Percentiles rank a stretch among this genome's conserved stretches.
Evolutionary conservation across 2,329 filamentous ascomycete species (phyloP).

Genomic region (Emmonsiellopsis sp.): DNA sequence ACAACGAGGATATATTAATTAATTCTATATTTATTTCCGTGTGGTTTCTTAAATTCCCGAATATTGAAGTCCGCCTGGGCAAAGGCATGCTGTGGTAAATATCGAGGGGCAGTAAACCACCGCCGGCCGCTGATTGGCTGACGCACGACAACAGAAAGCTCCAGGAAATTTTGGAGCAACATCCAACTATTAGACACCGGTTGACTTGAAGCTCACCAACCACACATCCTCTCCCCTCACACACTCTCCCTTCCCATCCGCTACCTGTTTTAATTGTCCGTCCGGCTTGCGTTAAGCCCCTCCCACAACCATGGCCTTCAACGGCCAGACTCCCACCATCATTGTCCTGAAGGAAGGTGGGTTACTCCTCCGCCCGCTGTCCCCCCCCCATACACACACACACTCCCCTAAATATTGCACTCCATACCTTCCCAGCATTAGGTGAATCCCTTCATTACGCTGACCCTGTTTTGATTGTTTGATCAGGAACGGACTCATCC

Average conservation of each 20-base stretch:
- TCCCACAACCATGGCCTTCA: constrained; percentile 70
- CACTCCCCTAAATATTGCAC: not conserved
- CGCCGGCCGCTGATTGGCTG: constrained; percentile 24
- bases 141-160: constrained; percentile 28
- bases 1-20: no score
- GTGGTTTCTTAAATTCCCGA: no score
- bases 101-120: constrained; percentile 11
- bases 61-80: no score
- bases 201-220: not conserved
- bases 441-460: not conserved
- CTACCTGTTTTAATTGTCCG: not conserved
- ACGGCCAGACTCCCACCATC: constrained; percentile 94
- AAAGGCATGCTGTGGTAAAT: not conserved
- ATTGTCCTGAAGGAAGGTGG: constrained; percentile 95
- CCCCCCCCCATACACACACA: constrained; percentile 8
- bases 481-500: constrained; percentile 83
- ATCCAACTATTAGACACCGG: constrained; percentile 20
- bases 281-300: constrained; percentile 1
- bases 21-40: no score
- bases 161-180: constrained; percentile 35
- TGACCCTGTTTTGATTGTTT: not conserved
- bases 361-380: constrained; percentile 25
- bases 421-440: not conserved
- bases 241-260: not conserved
- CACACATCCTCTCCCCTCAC: not conserved